phyloP scores from a whole-genome alignment of 2,329 filamentous ascomycete genomes.

The Scopulariopsis brevicaulis region DNA sequence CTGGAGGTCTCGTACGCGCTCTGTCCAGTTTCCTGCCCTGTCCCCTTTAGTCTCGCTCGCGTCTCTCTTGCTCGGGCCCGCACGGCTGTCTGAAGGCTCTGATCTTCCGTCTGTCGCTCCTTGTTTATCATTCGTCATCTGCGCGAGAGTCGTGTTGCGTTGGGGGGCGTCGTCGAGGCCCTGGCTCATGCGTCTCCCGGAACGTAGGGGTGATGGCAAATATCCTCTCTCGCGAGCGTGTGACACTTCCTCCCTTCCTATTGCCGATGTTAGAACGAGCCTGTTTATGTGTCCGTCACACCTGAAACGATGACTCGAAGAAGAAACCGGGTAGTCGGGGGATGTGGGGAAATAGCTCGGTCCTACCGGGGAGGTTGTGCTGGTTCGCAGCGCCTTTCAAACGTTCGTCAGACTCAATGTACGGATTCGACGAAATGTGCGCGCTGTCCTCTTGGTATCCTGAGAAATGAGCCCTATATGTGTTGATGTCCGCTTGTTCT shows the following conservation, averaged over 20 bases:
- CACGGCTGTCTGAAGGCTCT: no score
- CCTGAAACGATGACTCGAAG: background rate
- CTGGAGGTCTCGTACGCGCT: background rate
- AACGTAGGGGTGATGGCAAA: no score
- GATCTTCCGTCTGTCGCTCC: no score
- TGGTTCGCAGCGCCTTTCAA: background rate
- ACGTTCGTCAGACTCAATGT: background rate
- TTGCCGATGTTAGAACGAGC: no score
- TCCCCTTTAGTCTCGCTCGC: background rate
- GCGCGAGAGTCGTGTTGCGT: no score
- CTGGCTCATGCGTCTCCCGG: no score
- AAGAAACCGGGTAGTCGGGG: background rate
- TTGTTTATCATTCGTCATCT: no score
- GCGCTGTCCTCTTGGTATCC: background rate
- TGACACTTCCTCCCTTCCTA: no score
- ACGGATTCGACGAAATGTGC: background rate
- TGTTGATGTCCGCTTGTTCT: background rate
- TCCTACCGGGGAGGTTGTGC: background rate
- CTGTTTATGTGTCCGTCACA: no score
- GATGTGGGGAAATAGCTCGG: background rate
- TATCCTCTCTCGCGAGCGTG: no score
- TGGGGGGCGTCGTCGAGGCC: no score
- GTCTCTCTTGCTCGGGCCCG: background rate
- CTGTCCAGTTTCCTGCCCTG: background rate
- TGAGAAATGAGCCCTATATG: background rate